Evolutionary conservation across 768 basidiomycete genomes (phyloP).

Genomic region (Vararia minispora): DNA sequence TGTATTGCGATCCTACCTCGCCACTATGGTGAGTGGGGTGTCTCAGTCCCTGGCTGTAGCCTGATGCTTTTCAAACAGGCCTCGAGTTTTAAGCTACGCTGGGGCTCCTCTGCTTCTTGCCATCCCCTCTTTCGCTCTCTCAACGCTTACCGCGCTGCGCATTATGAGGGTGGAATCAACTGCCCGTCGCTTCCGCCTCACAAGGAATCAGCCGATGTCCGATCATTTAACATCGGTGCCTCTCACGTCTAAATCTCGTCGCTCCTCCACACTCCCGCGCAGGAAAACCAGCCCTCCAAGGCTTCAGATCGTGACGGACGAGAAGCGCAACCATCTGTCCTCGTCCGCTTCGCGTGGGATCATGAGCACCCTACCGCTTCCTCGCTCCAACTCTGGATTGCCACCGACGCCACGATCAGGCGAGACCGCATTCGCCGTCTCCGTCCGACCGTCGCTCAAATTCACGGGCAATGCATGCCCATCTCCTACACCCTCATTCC

Average conservation of each 20-base stretch:
- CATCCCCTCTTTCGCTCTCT: slow-evolving; percentile 41
- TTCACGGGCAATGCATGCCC: no score
- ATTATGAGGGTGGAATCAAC: slow-evolving; percentile 2
- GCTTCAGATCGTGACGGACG: no score
- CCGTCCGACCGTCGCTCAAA: background rate
- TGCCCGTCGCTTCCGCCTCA: background rate
- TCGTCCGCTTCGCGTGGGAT: no score
- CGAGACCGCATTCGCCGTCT: background rate
- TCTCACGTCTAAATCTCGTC: no score
- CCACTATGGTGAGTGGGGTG: slow-evolving; percentile 40
- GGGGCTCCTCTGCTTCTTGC: slow-evolving; percentile 40
- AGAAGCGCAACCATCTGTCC: no score
- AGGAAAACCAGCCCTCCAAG: no score
- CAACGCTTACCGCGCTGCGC: slow-evolving; percentile 29
- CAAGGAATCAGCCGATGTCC: no score
- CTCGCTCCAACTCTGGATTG: no score
- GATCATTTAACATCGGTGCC: no score
- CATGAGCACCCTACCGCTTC: no score
- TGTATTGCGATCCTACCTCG: slow-evolving; percentile 49
- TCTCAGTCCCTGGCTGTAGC: background rate
- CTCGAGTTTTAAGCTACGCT: slow-evolving; percentile 53
- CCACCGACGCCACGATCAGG: no score
- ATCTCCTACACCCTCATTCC: background rate
- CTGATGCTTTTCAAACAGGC: slow-evolving; percentile 28
- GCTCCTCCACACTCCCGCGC: no score